Evolutionary conservation across 2,329 filamentous ascomycete species (phyloP).

Genomic region (Verticillium klebahnii): DNA sequence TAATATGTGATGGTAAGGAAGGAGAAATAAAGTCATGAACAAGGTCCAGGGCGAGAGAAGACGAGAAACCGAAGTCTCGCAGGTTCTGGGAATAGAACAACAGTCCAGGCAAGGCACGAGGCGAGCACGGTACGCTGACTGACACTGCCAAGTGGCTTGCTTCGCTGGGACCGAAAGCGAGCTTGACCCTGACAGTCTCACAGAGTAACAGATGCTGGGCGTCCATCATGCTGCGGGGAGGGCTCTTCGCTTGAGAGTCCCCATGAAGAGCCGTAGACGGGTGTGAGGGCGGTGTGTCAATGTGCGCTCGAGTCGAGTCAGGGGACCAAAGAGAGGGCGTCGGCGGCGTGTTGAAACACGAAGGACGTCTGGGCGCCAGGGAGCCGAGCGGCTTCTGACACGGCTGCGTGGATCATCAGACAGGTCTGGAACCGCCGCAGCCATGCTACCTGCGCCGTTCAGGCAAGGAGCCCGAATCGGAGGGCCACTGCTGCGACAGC

Average conservation of each 20-base stretch:
- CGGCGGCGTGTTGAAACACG: background rate
- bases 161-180: background rate
- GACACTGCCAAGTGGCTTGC: background rate
- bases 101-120: background rate
- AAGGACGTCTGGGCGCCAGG: background rate
- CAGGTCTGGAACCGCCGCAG: constrained; percentile 12
- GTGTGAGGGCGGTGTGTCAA: background rate
- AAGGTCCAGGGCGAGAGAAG: background rate
- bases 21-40: background rate
- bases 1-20: background rate
- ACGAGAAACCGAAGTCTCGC: background rate
- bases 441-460: background rate
- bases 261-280: background rate
- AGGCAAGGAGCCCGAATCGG: background rate
- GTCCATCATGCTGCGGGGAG: background rate
- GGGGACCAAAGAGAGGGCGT: background rate
- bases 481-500: background rate
- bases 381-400: constrained; percentile 7
- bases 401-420: constrained; percentile 11
- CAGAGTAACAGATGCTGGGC: background rate
- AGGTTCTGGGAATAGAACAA: background rate
- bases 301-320: background rate
- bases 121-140: background rate
- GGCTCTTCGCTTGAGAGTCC: background rate
- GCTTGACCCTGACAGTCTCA: background rate